Percentiles rank a stretch among this genome's conserved stretches.
These are phyloP conservation scores for Lecanosticta acicola DNA, from an alignment of 2,329 filamentous ascomycete species.

Conservation along the genomic window DNA sequence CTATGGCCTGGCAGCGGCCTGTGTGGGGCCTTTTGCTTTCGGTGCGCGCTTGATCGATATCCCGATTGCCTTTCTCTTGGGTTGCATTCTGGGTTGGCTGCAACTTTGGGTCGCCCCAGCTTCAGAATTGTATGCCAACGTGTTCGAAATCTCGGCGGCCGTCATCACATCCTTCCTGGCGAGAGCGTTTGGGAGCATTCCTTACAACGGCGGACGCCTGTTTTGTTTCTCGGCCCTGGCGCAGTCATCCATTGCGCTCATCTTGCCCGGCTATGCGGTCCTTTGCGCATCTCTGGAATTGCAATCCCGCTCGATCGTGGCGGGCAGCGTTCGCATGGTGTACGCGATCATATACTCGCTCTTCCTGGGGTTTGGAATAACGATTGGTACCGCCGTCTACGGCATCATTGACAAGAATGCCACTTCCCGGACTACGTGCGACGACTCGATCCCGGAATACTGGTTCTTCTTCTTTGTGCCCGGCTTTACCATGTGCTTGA, in stretches of 20 bases:
- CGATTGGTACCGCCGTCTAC: conserved; percentile 46
- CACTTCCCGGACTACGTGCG: conserved; percentile 40
- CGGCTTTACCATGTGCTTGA: conserved; percentile 65
- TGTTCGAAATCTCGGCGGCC: conserved; percentile 47
- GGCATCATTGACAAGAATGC: conserved; percentile 45
- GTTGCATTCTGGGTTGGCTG: conserved; percentile 65
- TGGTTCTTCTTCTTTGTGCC: conserved; percentile 68
- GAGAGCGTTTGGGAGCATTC: conserved; percentile 46
- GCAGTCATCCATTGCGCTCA: conserved; percentile 46
- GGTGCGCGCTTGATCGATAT: conserved; percentile 70
- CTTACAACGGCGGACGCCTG: conserved; percentile 28
- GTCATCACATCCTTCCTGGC: conserved; percentile 47
- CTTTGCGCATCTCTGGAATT: conserved; percentile 47
- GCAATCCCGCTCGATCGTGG: conserved; percentile 45
- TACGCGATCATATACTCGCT: conserved; percentile 51
- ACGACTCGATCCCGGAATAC: conserved; percentile 44
- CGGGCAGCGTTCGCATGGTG: conserved; percentile 49
- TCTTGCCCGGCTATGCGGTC: conserved; percentile 48
- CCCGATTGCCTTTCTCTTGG: conserved; percentile 69
- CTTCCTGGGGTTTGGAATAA: conserved; percentile 49
- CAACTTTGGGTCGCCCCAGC: conserved; percentile 69
- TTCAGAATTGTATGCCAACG: conserved; percentile 61
- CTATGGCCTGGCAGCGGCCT: conserved; percentile 70
- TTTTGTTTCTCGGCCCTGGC: conserved; percentile 50
- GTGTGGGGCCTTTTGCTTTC: conserved; percentile 76